Conservation (phyloP, 1,284 basidiomycete species). For the Ceratobasidium papillatum region DNA sequence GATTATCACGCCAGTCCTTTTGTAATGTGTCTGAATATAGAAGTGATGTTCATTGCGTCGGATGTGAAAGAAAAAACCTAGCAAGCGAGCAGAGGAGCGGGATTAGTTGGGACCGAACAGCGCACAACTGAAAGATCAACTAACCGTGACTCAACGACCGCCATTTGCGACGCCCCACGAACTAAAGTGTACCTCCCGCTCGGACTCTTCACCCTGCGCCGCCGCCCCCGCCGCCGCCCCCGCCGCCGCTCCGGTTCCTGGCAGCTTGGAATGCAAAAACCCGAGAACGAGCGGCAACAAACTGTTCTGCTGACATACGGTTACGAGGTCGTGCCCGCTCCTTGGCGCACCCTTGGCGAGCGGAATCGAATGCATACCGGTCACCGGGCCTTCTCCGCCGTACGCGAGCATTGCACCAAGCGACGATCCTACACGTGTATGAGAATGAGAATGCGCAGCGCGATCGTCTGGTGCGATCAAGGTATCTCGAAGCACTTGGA, state of each 20-base stretch:
- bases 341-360: constrained; percentile 41
- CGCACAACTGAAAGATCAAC: background rate
- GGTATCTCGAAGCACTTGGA: constrained; percentile 84
- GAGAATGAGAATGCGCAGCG: background rate
- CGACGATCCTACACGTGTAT: constrained; percentile 23
- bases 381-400: constrained; percentile 14
- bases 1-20: constrained; percentile 26
- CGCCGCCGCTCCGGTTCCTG: background rate
- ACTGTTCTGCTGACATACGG: constrained; percentile 54
- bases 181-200: background rate
- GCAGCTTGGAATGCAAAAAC: constrained; percentile 46
- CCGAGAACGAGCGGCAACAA: constrained; percentile 52
- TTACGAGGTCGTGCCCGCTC: constrained; percentile 51
- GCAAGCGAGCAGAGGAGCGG: background rate
- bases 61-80: constrained; percentile 5
- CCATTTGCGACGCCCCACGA: background rate
- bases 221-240: too few relatives aligned
- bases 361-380: constrained; percentile 19
- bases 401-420: constrained; percentile 22
- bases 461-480: constrained; percentile 60
- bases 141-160: background rate
- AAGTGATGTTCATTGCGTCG: background rate
- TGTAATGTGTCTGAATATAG: constrained; percentile 1
- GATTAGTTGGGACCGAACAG: background rate
- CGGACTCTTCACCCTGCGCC: constrained; percentile 18